phyloP scores from a whole-genome alignment of 306 rosid species.

The Glycine tomentella region DNA sequence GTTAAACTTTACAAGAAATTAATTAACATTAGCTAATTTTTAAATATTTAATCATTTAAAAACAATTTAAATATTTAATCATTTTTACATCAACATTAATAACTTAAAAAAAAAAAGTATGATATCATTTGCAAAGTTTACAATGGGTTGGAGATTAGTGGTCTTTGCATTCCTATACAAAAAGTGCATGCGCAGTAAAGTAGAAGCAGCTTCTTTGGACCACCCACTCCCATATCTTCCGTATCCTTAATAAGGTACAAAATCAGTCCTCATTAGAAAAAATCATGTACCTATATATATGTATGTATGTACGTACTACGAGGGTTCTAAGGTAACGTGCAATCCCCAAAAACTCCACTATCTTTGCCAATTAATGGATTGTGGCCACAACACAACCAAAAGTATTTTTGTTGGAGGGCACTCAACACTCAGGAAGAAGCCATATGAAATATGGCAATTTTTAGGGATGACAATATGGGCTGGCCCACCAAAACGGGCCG shows the following conservation, averaged over 20 bases:
- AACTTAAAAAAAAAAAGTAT: too few species aligned
- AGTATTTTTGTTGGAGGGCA: constrained; percentile 23
- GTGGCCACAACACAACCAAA: constrained; percentile 18
- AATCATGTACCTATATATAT: constrained; percentile 12
- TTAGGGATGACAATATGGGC: too few species aligned
- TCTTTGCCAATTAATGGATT: neutral
- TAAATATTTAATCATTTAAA: too few species aligned
- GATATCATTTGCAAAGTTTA: too few species aligned
- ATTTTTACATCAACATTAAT: too few species aligned
- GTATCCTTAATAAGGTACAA: constrained; percentile 44
- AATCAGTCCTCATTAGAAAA: constrained; percentile 24
- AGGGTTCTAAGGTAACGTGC: constrained; percentile 44
- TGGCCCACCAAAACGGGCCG: too few species aligned
- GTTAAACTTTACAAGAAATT: too few species aligned
- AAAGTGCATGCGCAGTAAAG: constrained; percentile 31
- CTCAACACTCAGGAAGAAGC: constrained; percentile 25
- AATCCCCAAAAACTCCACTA: constrained; percentile 32
- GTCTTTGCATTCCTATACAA: constrained; percentile 34
- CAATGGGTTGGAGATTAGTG: neutral
- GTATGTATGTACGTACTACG: neutral
- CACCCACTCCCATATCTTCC: constrained; percentile 50
- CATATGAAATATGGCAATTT: constrained; percentile 1
- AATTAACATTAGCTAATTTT: too few species aligned
- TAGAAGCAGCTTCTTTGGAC: constrained; percentile 51
- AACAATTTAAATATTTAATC: too few species aligned